phyloP scores from a whole-genome alignment of 345 rosid species.

The Triadica sebifera region DNA sequence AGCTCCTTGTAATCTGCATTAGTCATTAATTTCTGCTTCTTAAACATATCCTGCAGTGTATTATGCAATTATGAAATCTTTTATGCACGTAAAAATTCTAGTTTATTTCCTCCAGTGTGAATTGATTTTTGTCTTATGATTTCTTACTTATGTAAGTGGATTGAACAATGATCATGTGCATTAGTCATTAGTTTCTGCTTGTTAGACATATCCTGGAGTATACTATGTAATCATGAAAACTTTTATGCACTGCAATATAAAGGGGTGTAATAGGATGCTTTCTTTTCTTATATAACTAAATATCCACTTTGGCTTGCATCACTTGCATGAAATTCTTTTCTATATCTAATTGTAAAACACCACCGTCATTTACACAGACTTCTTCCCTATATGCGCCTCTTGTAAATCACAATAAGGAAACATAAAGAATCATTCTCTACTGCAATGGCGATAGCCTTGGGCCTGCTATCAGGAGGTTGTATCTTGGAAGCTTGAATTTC shows the following conservation, averaged over 20 bases:
- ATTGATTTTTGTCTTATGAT: conserved; percentile 2
- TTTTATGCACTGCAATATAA: no score
- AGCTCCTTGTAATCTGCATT: neutral
- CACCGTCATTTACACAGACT: neutral
- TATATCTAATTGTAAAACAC: neutral
- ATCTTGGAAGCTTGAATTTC: neutral
- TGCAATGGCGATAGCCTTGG: neutral
- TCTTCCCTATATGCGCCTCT: neutral
- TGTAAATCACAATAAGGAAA: neutral
- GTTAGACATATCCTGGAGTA: no score
- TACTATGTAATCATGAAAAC: neutral
- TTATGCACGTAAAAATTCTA: conserved; percentile 29
- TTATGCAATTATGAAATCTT: no score
- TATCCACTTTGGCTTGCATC: neutral
- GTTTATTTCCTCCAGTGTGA: neutral
- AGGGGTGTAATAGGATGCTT: no score
- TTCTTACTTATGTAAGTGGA: neutral
- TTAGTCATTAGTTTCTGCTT: no score
- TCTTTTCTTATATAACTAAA: no score
- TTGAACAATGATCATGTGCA: neutral
- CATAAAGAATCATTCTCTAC: neutral
- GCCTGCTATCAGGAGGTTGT: conserved; percentile 1
- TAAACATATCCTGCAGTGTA: no score
- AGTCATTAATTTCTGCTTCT: no score
- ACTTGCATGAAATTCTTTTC: neutral